phyloP scores from a whole-genome alignment of 106 monocot species.

The Dendrobium officinale region DNA sequence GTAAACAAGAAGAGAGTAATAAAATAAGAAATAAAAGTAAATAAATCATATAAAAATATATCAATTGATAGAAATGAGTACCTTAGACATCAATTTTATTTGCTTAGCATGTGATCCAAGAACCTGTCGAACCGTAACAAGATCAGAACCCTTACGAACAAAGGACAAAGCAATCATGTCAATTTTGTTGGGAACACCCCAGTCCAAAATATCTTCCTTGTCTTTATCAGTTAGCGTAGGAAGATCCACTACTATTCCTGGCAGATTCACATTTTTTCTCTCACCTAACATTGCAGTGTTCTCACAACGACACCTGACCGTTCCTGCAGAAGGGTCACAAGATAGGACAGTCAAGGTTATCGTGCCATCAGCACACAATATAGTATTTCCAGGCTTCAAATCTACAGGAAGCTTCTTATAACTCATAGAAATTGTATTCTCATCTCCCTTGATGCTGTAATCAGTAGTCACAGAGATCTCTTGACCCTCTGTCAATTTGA shows the following conservation, averaged over 20 bases:
- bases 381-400: constrained; percentile 70
- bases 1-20: too few relatives aligned
- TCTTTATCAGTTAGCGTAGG: constrained; percentile 89
- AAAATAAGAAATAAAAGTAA: background rate
- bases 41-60: background rate
- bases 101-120: constrained; percentile 68
- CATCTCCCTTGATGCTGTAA: constrained; percentile 75
- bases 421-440: constrained; percentile 72
- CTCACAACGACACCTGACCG: constrained; percentile 76
- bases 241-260: constrained; percentile 81
- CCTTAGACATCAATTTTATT: constrained; percentile 95
- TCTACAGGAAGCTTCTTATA: constrained; percentile 88
- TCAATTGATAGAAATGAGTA: constrained; percentile 4
- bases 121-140: constrained; percentile 67
- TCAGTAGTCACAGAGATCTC: constrained; percentile 83
- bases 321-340: constrained; percentile 58
- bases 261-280: constrained; percentile 95
- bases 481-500: constrained; percentile 74
- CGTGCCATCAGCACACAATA: constrained; percentile 85
- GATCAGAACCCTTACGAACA: constrained; percentile 93
- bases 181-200: constrained; percentile 92
- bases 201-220: constrained; percentile 71
- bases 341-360: constrained; percentile 76
- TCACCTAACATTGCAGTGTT: constrained; percentile 80
- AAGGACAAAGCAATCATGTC: constrained; percentile 91